Evolutionary conservation across 257 asterid species (phyloP).

Genomic region (Scutellaria baicalensis): DNA sequence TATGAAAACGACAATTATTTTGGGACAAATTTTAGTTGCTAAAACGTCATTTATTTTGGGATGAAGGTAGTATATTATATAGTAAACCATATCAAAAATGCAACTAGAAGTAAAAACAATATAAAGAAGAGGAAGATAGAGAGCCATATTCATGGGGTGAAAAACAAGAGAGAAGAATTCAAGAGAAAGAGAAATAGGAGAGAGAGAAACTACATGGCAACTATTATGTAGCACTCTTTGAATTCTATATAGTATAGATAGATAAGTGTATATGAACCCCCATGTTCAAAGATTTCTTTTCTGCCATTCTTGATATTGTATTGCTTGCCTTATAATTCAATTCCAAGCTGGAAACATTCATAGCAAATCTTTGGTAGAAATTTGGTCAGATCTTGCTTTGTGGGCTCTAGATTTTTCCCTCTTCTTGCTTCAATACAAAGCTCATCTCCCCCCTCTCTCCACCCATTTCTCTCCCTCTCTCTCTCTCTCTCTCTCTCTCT

Average conservation of each 20-base stretch:
- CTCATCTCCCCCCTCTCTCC: neutral
- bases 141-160: neutral
- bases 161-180: neutral
- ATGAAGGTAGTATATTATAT: too few species aligned
- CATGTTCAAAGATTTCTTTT: constrained; percentile 30
- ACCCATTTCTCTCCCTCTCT: too few species aligned
- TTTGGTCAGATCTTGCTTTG: constrained; percentile 75
- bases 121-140: neutral
- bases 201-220: neutral
- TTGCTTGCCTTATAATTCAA: constrained; percentile 68
- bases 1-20: too few species aligned
- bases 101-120: neutral
- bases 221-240: neutral
- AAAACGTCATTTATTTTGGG: too few species aligned
- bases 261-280: neutral
- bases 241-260: constrained; percentile 5
- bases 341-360: constrained; percentile 37
- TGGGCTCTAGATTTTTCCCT: constrained; percentile 40
- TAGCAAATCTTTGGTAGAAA: constrained; percentile 34
- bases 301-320: constrained; percentile 7
- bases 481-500: neutral
- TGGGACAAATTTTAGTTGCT: too few species aligned
- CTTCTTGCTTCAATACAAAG: constrained; percentile 26
- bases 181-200: neutral
- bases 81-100: neutral